These are phyloP conservation scores for Tolypocladium paradoxum DNA, from an alignment of 2,329 filamentous ascomycete species.

Conservation along the genomic window DNA sequence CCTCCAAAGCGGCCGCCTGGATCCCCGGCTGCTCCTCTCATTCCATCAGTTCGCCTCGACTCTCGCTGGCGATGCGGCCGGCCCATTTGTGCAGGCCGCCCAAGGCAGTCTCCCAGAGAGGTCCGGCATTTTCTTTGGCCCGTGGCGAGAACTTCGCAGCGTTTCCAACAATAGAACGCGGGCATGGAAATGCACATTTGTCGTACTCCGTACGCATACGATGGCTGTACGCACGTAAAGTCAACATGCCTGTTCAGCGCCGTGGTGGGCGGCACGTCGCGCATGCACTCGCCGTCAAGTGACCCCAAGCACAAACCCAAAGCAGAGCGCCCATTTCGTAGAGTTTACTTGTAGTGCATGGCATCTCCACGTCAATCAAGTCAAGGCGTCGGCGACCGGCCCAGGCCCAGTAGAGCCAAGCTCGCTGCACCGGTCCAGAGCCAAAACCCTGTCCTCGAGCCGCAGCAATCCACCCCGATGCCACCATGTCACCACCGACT, in stretches of 20 bases:
- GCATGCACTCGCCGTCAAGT: conserved; percentile 4
- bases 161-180: not conserved
- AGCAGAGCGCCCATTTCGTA: not conserved
- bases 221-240: no score
- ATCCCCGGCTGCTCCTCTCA: not conserved
- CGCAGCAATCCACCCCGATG: not conserved
- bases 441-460: not conserved
- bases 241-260: not conserved
- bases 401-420: no score
- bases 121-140: not conserved
- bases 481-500: not conserved
- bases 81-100: not conserved
- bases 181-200: not conserved
- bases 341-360: no score
- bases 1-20: not conserved
- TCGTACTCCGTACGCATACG: not conserved
- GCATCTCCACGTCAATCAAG: not conserved
- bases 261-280: not conserved
- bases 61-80: not conserved
- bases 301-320: not conserved
- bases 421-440: not conserved
- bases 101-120: not conserved
- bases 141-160: not conserved
- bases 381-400: not conserved
- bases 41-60: not conserved